phyloP scores from a whole-genome alignment of 192 early-diverging fungal genomes.

The Backusella sp. region DNA sequence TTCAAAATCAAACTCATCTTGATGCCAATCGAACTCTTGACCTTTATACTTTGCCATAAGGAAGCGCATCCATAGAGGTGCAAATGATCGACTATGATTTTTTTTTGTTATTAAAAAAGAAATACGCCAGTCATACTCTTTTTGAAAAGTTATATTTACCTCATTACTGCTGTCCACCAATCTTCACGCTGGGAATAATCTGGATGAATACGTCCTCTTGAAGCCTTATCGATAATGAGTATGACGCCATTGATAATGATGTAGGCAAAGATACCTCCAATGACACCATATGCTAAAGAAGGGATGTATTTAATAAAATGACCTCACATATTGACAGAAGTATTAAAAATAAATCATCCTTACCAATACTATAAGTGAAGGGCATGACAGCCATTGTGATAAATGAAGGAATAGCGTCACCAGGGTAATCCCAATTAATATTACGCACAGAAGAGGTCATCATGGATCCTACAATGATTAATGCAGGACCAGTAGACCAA shows the following conservation, averaged over 20 bases:
- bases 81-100: constrained; percentile 12
- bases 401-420: constrained; percentile 76
- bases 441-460: constrained; percentile 68
- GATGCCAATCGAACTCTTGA: constrained; percentile 16
- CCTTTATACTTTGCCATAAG: constrained; percentile 12
- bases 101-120: background rate
- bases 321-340: background rate
- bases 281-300: constrained; percentile 30
- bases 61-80: constrained; percentile 21
- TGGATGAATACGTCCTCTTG: constrained; percentile 50
- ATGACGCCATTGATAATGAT: constrained; percentile 65
- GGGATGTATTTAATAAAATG: background rate
- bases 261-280: constrained; percentile 67
- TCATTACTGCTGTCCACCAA: constrained; percentile 25
- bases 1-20: constrained; percentile 4
- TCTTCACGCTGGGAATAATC: constrained; percentile 27
- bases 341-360: background rate
- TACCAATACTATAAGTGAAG: constrained; percentile 59
- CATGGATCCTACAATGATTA: constrained; percentile 76
- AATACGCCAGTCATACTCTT: background rate
- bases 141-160: background rate
- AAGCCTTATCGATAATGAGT: constrained; percentile 52
- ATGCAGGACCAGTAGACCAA: constrained; percentile 80
- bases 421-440: constrained; percentile 79
- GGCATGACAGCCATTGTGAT: constrained; percentile 76